Evolutionary conservation across 2,329 filamentous ascomycete genomes (phyloP).

Genomic region (Monosporascus cannonballus): DNA sequence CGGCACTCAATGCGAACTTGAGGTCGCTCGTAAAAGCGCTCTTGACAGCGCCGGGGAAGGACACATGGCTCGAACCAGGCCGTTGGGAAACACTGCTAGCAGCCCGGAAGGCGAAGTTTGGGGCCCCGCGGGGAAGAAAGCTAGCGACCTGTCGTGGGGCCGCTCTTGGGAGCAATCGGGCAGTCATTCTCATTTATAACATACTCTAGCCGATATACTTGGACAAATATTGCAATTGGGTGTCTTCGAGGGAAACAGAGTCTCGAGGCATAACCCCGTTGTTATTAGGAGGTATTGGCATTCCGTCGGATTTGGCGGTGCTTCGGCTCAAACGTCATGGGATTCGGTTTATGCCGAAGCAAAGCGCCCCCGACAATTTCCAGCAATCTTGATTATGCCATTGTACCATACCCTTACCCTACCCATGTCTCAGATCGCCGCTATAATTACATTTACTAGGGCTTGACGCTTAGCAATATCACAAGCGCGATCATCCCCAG

Average conservation of each 20-base stretch:
- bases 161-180: slow-evolving; percentile 12
- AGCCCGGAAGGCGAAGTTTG: slow-evolving; percentile 12
- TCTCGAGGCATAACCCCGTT: neutral
- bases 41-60: slow-evolving; percentile 93
- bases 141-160: slow-evolving; percentile 13
- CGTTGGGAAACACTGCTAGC: slow-evolving; percentile 49
- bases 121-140: slow-evolving; percentile 11
- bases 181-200: neutral
- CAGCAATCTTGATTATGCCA: neutral
- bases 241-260: neutral
- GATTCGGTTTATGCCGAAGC: neutral
- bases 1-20: slow-evolving; percentile 68
- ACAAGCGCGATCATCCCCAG: no score
- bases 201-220: neutral
- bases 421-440: neutral
- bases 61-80: slow-evolving; percentile 49
- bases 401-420: neutral
- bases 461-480: no score
- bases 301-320: neutral
- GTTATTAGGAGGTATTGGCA: neutral
- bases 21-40: slow-evolving; percentile 83
- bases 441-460: no score
- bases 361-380: slow-evolving; percentile 1
- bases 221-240: no score
- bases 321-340: neutral